Evolutionary conservation across 2,329 filamentous ascomycete genomes (phyloP), one percentile per base, ranked within the genome.

Genomic region (Didymella sp.): DNA sequence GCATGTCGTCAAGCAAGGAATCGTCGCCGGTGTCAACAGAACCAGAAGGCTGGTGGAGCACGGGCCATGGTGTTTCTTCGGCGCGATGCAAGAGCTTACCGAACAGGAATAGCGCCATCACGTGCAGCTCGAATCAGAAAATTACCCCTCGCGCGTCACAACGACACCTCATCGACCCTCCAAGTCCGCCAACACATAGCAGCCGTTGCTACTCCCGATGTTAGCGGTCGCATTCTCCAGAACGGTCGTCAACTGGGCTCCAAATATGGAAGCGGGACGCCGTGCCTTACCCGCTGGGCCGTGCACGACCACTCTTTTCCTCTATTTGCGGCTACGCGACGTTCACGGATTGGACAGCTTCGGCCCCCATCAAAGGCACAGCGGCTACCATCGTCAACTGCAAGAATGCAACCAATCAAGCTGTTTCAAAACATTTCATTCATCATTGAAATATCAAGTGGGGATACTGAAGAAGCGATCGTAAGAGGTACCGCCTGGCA

Each of bases 321-420:
- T 70, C 69, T 73, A 73, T 71, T 74, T 72, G 70, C 64, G 71
- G 73, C 69, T 74, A 75, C 73, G 74, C 73, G 73, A 74, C 68
- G 57, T 46, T 69, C 72, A 73, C 68, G 71, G 73, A 76, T 76
- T 76, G 73, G 74, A 74, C 61, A 55, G 69, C 68, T 66, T 69
- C 67, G 64, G 73, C 73, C 73, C 56, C 73, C 70, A 71, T 67
- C 62, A 63, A 70, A 62, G 66, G 64, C 66, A 71, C 73, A 76
- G 74, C 74, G 74, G 73, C 73, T 77, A 76, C 67, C 58, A 51
- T 70, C 66, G 64, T 58, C 58, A 67, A 52, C 40, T 63, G 43
- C 61, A 49, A 64, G 61, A 60, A 71, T 51, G 62, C 50, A 58
- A 54, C 73, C 73, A 74, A 75, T 76, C 72, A 75, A 61, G 41